These are phyloP conservation scores for Aspergillus ellipticus DNA, from an alignment of 495 filamentous ascomycete genomes.

Conservation along the genomic window DNA sequence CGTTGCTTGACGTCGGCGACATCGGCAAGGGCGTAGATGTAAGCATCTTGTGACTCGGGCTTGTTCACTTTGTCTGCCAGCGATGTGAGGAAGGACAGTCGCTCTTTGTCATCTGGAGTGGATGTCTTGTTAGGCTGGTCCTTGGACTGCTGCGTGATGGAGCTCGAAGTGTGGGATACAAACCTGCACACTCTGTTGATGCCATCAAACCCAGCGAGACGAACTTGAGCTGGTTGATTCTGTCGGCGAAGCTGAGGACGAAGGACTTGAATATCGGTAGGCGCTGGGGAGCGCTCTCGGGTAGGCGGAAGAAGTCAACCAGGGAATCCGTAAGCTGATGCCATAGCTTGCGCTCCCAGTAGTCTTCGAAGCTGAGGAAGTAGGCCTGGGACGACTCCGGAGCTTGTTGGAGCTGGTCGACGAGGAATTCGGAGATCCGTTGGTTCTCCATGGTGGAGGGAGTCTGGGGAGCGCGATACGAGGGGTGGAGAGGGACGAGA, in stretches of 20 bases:
- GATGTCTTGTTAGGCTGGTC: background rate
- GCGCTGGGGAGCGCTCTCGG: slow-evolving; percentile 76
- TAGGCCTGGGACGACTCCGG: slow-evolving; percentile 81
- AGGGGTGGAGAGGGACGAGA: background rate
- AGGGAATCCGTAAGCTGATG: slow-evolving; percentile 93
- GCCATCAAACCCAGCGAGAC: slow-evolving; percentile 84
- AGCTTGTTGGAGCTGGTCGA: slow-evolving; percentile 76
- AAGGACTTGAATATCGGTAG: slow-evolving; percentile 90
- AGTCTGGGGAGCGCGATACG: slow-evolving; percentile 7
- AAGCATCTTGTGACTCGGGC: slow-evolving; percentile 90
- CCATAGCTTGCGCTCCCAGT: slow-evolving; percentile 98
- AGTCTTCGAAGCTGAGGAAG: slow-evolving; percentile 92
- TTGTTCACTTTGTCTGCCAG: slow-evolving; percentile 87
- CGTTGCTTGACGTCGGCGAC: slow-evolving; percentile 85
- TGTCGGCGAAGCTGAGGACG: slow-evolving; percentile 91
- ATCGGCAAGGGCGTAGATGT: slow-evolving; percentile 87
- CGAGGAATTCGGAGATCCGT: slow-evolving; percentile 87
- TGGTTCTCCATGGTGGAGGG: slow-evolving; percentile 67
- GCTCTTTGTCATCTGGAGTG: slow-evolving; percentile 73
- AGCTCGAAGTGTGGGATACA: slow-evolving; percentile 9
- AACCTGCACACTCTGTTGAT: slow-evolving; percentile 82
- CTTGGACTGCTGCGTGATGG: background rate
- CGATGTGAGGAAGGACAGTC: slow-evolving; percentile 78
- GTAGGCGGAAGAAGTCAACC: slow-evolving; percentile 81
- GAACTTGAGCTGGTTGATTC: slow-evolving; percentile 98